Conservation (phyloP, 345 rosid species). For the Eucalyptus pauciflora region DNA sequence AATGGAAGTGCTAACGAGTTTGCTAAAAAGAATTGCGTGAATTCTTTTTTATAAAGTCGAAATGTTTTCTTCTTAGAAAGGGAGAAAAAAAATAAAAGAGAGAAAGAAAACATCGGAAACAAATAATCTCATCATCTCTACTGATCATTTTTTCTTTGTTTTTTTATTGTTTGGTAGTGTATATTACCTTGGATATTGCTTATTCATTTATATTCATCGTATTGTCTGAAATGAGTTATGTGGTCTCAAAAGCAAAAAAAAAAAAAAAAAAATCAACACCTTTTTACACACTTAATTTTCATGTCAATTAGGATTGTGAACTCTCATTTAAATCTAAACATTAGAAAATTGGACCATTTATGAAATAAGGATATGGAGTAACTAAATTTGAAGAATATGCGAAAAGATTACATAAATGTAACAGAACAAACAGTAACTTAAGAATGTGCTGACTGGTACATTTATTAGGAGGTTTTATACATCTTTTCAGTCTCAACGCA, state of each 20-base stretch:
- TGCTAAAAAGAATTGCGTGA: neutral
- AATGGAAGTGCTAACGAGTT: neutral
- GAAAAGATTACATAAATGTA: neutral
- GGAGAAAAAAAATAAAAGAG: neutral
- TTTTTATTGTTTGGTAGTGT: neutral
- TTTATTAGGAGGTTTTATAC: no score
- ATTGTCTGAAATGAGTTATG: neutral
- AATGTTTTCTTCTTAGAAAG: neutral
- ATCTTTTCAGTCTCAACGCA: neutral
- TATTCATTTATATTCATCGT: no score
- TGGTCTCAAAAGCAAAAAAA: accelerated
- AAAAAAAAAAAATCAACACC: neutral
- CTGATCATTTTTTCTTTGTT: no score
- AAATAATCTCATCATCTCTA: neutral
- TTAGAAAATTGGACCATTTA: neutral
- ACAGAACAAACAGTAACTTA: neutral
- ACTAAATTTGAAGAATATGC: neutral
- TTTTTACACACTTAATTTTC: neutral
- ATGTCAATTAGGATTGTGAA: neutral
- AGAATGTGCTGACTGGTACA: neutral
- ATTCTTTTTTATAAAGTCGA: neutral
- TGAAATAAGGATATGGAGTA: neutral
- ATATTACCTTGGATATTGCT: neutral
- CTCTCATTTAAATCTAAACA: neutral
- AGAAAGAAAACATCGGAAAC: neutral